Base-by-base conservation (phyloP, 2,329 filamentous ascomycete species). In the Geoglossum cookeanum region DNA sequence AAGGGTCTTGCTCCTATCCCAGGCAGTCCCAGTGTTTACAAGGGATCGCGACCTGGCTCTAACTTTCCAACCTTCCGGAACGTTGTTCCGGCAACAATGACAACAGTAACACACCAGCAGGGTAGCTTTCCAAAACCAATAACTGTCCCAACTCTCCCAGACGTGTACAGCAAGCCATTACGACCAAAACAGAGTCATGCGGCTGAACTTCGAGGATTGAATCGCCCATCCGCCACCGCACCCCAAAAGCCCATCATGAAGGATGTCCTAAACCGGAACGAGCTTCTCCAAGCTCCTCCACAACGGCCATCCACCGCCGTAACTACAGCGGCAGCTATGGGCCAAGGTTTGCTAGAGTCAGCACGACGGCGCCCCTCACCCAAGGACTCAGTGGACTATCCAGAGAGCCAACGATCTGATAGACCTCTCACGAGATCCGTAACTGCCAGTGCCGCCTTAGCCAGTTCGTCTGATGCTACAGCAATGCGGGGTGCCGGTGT, bases 261-360 rank as follows among this genome's bases (percentile, higher is more conserved):
- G 44, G n/a, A 42, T 29, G 13, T 45, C 6, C 30, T 39, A 39
- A 27, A 42, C 3, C 44, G 35, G 33, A 42, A 57, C 33, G 35
- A 33, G 22, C 32, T n/a, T 33, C 51, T 54, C 30, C 55, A 48
- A 27, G 55, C 55, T 84, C 60, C 73, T 74, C 59, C 73, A 78
- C 0, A 65, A 69, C 0, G 81, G 84, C 62, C 70, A 71, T 49
- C 17, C 22, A 57, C 49, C 6, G 35, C 32, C 32, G 56, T 7
- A 53, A 15, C 39, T 11, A 42, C 39, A 15, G 39, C 7, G 13
- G 35, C 7, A 37, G 22, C 22, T 22, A 22, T 22, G 22, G 52
- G 35, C 27, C 42, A 44, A 39, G 37, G 37, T 6, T 9, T 53
- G 17, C 79, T 79, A 0, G 72, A 75, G 61, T 80, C 81, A 0